Percentiles rank a stretch among this genome's conserved stretches.
phyloP scores from a whole-genome alignment of 495 filamentous ascomycete genomes.

The Aspergillus wentii region DNA sequence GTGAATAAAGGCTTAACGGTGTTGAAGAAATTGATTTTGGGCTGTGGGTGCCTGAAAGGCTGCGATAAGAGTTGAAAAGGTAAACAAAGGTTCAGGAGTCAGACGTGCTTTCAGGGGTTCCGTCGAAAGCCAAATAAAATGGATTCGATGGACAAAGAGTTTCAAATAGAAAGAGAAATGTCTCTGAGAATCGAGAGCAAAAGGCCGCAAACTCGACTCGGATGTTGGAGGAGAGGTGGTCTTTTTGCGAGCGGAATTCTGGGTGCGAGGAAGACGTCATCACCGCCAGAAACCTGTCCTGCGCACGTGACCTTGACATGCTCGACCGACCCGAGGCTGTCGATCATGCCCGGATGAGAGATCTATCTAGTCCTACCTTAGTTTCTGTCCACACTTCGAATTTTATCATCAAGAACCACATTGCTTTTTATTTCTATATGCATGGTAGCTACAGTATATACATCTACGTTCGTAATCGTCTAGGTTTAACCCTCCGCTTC shows the following conservation, averaged over 20 bases:
- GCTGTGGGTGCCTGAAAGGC: conserved; percentile 7
- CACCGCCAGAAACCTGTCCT: conserved; percentile 8
- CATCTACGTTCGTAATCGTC: conserved; percentile 2
- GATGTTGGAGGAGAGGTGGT: conserved; percentile 22
- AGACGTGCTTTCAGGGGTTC: neutral
- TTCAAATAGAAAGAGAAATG: neutral
- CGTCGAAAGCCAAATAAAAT: neutral
- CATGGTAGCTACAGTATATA: conserved; percentile 3
- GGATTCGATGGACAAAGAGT: neutral
- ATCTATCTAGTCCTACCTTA: no score
- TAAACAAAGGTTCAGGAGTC: conserved; percentile 12
- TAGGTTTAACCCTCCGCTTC: conserved; percentile 53
- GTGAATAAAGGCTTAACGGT: neutral
- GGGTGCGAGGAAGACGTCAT: conserved; percentile 33
- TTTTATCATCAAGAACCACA: no score
- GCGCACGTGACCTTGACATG: conserved; percentile 20
- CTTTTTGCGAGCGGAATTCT: conserved; percentile 20
- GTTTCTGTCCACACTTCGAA: no score
- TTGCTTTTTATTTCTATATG: conserved; percentile 5
- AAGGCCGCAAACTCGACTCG: no score
- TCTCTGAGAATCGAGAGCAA: no score
- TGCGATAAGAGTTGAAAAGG: conserved; percentile 3
- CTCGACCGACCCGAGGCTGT: no score
- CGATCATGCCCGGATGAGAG: no score
- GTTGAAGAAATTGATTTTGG: conserved; percentile 5